These are phyloP conservation scores for Mortierella polycephala DNA, from an alignment of 371 early-diverging fungal genomes.

Conservation along the genomic window DNA sequence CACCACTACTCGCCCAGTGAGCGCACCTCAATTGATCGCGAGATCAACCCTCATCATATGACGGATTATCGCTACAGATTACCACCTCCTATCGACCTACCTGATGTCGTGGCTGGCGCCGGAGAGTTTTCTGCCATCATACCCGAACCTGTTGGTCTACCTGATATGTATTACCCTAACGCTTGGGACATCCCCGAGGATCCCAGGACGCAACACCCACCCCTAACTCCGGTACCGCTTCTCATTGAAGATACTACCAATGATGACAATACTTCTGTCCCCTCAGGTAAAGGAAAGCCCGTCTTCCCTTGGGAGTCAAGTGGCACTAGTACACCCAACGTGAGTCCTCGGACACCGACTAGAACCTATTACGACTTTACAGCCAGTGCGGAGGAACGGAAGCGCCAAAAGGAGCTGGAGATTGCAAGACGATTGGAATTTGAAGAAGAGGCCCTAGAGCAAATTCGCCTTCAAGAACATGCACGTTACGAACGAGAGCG, in stretches of 20 bases:
- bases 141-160: conserved; percentile 49
- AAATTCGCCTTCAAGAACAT: conserved; percentile 33
- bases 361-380: conserved; percentile 43
- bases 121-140: conserved; percentile 29
- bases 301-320: conserved; percentile 51
- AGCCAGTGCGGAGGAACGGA: conserved; percentile 34
- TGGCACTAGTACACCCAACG: conserved; percentile 12
- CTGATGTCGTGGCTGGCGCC: conserved; percentile 6
- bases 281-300: conserved; percentile 40
- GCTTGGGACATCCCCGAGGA: conserved; percentile 52
- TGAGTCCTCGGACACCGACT: conserved; percentile 24
- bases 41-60: conserved; percentile 47
- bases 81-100: conserved; percentile 21
- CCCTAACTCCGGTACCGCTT: conserved; percentile 13
- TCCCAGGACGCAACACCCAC: conserved; percentile 33
- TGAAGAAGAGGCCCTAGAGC: conserved; percentile 34
- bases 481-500: conserved; percentile 47
- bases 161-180: conserved; percentile 52
- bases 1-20: conserved; percentile 9
- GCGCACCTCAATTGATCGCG: conserved; percentile 5
- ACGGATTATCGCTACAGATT: conserved; percentile 50
- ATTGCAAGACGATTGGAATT: conserved; percentile 14
- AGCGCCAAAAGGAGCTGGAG: conserved; percentile 30
- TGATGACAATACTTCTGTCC: conserved; percentile 25
- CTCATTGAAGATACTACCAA: conserved; percentile 29